Percentiles rank a stretch among this genome's conserved stretches.
These are phyloP conservation scores for Cocos nucifera DNA, from an alignment of 176 grass and related monocot species.

Conservation along the genomic window DNA sequence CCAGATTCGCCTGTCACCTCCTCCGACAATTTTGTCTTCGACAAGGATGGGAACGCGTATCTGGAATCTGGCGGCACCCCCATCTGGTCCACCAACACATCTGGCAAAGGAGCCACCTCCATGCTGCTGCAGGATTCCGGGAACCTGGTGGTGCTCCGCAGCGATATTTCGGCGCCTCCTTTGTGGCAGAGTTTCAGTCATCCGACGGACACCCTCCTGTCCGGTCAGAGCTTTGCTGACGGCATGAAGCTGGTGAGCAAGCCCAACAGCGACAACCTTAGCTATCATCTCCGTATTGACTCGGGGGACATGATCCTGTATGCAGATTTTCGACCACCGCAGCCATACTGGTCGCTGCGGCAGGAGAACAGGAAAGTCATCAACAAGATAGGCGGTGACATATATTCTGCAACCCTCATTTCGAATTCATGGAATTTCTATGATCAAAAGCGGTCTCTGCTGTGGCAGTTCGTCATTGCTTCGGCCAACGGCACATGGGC, in stretches of 20 bases:
- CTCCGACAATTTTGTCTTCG: slow-evolving; percentile 63
- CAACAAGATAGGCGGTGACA: slow-evolving; percentile 30
- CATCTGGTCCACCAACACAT: slow-evolving; percentile 58
- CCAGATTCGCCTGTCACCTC: slow-evolving; percentile 32
- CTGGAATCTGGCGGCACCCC: slow-evolving; percentile 42
- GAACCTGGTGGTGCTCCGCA: slow-evolving; percentile 58
- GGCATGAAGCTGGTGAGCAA: slow-evolving; percentile 53
- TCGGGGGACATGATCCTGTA: slow-evolving; percentile 66
- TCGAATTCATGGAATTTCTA: slow-evolving; percentile 75
- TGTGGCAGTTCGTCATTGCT: slow-evolving; percentile 40
- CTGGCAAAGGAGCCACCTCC: slow-evolving; percentile 28
- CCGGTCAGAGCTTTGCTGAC: slow-evolving; percentile 56
- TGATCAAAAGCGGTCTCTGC: slow-evolving; percentile 34
- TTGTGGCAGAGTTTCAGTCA: slow-evolving; percentile 88
- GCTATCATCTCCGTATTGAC: slow-evolving; percentile 56
- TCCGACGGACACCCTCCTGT: slow-evolving; percentile 75
- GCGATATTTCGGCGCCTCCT: slow-evolving; percentile 30
- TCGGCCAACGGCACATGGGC: slow-evolving; percentile 38
- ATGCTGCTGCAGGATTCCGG: slow-evolving; percentile 69
- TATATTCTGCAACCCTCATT: slow-evolving; percentile 52
- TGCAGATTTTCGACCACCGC: slow-evolving; percentile 36
- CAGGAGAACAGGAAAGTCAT: slow-evolving; percentile 38
- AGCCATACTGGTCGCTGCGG: slow-evolving; percentile 71
- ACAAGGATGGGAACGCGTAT: slow-evolving; percentile 51
- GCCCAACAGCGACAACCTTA: slow-evolving; percentile 40